Conservation (phyloP, 1,284 basidiomycete species). For the Cutaneotrichosporon sp. region DNA sequence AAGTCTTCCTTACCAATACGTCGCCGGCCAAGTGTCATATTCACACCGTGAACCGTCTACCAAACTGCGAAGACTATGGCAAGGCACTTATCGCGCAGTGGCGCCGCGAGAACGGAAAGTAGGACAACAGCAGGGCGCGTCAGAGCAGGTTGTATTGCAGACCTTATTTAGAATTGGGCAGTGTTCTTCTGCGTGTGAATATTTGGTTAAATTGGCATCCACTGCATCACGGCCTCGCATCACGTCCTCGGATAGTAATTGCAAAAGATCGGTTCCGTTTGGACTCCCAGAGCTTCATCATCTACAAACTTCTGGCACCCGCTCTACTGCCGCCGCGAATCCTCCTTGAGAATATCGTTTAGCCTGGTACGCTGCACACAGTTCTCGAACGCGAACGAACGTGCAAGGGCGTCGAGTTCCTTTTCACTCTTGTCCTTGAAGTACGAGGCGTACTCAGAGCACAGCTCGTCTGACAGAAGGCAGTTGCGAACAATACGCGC, state of each 20-base stretch:
- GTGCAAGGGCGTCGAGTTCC: conserved; percentile 60
- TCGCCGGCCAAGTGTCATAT: conserved; percentile 46
- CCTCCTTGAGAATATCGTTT: conserved; percentile 42
- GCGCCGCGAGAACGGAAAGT: background rate
- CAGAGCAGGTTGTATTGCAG: background rate
- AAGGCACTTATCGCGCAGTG: conserved; percentile 33
- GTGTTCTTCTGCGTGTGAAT: too few species aligned
- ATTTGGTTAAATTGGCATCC: too few species aligned
- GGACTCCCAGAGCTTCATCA: too few species aligned
- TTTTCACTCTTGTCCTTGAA: conserved; percentile 56
- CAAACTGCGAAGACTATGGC: conserved; percentile 44
- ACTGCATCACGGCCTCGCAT: too few species aligned
- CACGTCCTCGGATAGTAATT: too few species aligned
- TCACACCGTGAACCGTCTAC: conserved; percentile 42
- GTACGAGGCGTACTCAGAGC: conserved; percentile 61
- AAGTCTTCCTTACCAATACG: conserved; percentile 46
- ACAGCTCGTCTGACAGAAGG: conserved; percentile 59
- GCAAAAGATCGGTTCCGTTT: too few species aligned
- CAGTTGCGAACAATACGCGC: conserved; percentile 59
- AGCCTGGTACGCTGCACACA: conserved; percentile 51
- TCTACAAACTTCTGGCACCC: background rate
- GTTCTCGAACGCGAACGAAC: conserved; percentile 59
- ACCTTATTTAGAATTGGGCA: background rate
- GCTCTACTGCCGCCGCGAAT: conserved; percentile 17
- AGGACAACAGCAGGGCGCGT: background rate